These are phyloP conservation scores for Juglanconis sp. DNA, from an alignment of 2,329 filamentous ascomycete species.

Conservation along the genomic window DNA sequence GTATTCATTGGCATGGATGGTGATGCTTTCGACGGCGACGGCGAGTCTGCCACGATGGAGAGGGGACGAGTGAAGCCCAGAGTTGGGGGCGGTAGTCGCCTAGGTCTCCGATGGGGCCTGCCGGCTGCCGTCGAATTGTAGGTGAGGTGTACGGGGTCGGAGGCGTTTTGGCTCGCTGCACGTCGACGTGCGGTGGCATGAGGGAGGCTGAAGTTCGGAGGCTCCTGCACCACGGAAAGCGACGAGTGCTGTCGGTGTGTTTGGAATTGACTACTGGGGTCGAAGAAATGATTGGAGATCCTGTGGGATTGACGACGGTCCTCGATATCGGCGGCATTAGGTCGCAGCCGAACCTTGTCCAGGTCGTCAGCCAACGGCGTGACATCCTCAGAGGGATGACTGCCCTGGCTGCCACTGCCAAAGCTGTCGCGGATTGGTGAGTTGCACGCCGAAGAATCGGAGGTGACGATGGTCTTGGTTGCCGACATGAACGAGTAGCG, in stretches of 20 bases:
- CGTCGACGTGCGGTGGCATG: constrained; percentile 31
- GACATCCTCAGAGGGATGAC: constrained; percentile 26
- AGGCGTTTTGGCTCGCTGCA: constrained; percentile 17
- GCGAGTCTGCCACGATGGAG: constrained; percentile 53
- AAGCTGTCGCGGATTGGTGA: constrained; percentile 56
- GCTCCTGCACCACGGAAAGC: constrained; percentile 23
- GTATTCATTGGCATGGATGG: constrained; percentile 4
- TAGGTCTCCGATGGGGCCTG: constrained; percentile 19
- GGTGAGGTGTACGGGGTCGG: constrained; percentile 1
- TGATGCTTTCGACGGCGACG: constrained; percentile 23
- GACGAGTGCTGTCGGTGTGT: constrained; percentile 13
- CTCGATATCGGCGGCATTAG: constrained; percentile 50
- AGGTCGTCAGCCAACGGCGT: constrained; percentile 16
- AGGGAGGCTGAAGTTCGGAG: constrained; percentile 54
- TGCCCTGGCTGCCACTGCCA: constrained; percentile 33
- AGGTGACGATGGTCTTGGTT: constrained; percentile 58
- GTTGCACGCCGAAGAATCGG: constrained; percentile 54
- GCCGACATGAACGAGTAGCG: constrained; percentile 59
- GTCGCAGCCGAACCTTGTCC: constrained; percentile 42
- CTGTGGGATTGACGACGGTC: constrained; percentile 53
- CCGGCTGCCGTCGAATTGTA: not conserved
- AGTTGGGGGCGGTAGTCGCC: constrained; percentile 43
- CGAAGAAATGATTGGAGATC: constrained; percentile 40
- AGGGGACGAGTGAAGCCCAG: constrained; percentile 48
- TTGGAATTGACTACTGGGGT: constrained; percentile 28